Conservation (phyloP, 441 rosid genomes). For the Gossypium schwendimanii region DNA sequence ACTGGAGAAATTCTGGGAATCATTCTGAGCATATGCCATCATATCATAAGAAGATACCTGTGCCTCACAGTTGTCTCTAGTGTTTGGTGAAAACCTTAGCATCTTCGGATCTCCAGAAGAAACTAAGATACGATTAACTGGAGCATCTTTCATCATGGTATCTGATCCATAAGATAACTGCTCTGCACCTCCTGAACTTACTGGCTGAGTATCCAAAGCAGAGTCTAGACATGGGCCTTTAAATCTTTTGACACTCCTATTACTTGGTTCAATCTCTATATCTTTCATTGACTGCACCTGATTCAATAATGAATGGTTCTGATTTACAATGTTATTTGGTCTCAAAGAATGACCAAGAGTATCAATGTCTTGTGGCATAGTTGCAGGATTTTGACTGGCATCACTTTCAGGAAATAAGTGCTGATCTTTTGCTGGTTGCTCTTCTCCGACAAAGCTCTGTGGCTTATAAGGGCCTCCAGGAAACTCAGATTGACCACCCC, state of each 20-base stretch:
- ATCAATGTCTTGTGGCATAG: slow-evolving; percentile 42
- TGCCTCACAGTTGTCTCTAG: slow-evolving; percentile 23
- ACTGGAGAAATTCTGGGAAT: slow-evolving; percentile 27
- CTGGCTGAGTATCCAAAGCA: slow-evolving; percentile 28
- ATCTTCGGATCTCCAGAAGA: slow-evolving; percentile 36
- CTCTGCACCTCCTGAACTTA: slow-evolving; percentile 19
- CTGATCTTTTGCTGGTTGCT: slow-evolving; percentile 26
- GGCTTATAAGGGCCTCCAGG: slow-evolving; percentile 21
- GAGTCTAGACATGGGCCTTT: slow-evolving; percentile 29
- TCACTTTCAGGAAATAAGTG: slow-evolving; percentile 25
- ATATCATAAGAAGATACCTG: slow-evolving; percentile 30
- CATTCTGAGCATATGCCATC: slow-evolving; percentile 27
- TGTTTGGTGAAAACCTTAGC: slow-evolving; percentile 30
- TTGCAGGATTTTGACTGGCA: slow-evolving; percentile 23
- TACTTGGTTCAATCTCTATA: slow-evolving; percentile 36
- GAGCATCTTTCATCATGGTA: slow-evolving; percentile 25
- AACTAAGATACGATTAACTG: slow-evolving; percentile 11
- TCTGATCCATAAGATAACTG: slow-evolving; percentile 22
- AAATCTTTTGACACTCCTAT: slow-evolving; percentile 42
- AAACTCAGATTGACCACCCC: slow-evolving; percentile 28
- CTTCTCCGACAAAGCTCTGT: slow-evolving; percentile 25
- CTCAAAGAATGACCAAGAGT: slow-evolving; percentile 44
- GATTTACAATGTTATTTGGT: slow-evolving; percentile 31
- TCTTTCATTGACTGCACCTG: slow-evolving; percentile 44
- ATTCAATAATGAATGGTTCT: slow-evolving; percentile 37